phyloP scores from a whole-genome alignment of 768 basidiomycete genomes.

The Phanerochaete carnosa region DNA sequence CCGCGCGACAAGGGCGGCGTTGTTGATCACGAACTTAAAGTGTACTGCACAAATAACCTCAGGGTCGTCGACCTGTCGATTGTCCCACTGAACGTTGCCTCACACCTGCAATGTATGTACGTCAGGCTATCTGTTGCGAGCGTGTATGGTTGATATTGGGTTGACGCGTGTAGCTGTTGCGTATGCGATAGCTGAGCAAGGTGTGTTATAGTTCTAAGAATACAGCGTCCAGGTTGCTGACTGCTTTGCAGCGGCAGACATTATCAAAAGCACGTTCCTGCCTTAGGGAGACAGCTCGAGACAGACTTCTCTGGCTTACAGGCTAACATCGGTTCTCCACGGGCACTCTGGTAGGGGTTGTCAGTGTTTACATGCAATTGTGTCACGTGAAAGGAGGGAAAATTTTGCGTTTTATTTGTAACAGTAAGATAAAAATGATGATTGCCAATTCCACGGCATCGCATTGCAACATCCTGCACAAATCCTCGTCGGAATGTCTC shows the following conservation, averaged over 20 bases:
- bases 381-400: no score
- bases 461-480: no score
- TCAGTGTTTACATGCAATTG: no score
- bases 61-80: conserved; percentile 43
- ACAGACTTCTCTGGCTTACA: no score
- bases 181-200: conserved; percentile 26
- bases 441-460: no score
- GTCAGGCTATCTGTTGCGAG: no score
- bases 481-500: no score
- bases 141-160: conserved; percentile 1
- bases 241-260: conserved; percentile 19
- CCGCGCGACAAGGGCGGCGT: conserved; percentile 33
- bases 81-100: conserved; percentile 36
- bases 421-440: no score
- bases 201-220: conserved; percentile 8
- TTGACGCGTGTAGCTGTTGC: conserved; percentile 4
- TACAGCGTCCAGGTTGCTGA: neutral
- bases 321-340: no score
- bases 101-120: conserved; percentile 30
- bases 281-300: neutral
- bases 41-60: conserved; percentile 37
- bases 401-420: no score
- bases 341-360: no score
- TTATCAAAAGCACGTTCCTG: conserved; percentile 21
- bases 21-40: conserved; percentile 24